Evolutionary conservation across 2,329 filamentous ascomycete genomes (phyloP).

Genomic region (Aspergillus ibericus): DNA sequence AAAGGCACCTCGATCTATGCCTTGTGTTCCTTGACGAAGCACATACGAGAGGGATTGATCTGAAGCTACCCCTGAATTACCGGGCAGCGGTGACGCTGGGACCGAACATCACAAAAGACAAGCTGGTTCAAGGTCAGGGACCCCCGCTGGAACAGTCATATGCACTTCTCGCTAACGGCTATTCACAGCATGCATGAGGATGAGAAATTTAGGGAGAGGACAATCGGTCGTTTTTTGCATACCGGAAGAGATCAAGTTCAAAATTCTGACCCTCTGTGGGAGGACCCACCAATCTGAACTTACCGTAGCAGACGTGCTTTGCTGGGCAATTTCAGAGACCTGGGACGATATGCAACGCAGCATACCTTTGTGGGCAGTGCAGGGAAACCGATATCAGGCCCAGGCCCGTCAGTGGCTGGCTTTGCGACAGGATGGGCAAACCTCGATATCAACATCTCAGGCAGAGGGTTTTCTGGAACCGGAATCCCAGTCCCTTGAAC

Average conservation of each 20-base stretch:
- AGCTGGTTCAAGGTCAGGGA: conserved; percentile 63
- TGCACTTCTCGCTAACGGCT: background rate
- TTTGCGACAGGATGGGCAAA: background rate
- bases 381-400: conserved; percentile 54
- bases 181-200: conserved; percentile 63
- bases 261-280: conserved; percentile 43
- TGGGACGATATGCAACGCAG: conserved; percentile 50
- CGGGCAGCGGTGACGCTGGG: conserved; percentile 69
- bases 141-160: background rate
- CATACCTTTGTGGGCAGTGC: conserved; percentile 61
- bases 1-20: conserved; percentile 57
- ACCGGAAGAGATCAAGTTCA: conserved; percentile 58
- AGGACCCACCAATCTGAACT: conserved; percentile 33
- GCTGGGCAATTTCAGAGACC: conserved; percentile 62
- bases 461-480: conserved; percentile 55
- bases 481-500: conserved; percentile 54
- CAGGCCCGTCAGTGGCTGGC: conserved; percentile 42
- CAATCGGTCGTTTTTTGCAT: conserved; percentile 65
- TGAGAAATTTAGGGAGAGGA: conserved; percentile 66
- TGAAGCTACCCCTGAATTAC: conserved; percentile 60
- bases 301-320: conserved; percentile 56
- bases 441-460: conserved; percentile 22
- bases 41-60: conserved; percentile 69
- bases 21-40: conserved; percentile 69
- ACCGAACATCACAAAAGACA: conserved; percentile 65